Evolutionary conservation across 2,329 filamentous ascomycete species (phyloP), one percentile per base, ranked within the genome.

Genomic region (Pseudocercospora cruenta): DNA sequence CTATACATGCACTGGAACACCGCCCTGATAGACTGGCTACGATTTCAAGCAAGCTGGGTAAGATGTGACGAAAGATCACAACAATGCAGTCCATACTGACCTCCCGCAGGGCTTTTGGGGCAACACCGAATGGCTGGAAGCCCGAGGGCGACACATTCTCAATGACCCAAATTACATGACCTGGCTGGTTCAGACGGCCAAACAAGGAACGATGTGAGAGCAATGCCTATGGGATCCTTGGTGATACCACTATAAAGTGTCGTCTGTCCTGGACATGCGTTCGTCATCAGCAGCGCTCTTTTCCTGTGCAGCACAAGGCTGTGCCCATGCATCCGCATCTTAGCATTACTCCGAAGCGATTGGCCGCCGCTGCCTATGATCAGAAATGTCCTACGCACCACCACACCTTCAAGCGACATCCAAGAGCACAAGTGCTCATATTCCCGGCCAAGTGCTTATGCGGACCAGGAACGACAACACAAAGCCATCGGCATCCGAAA

Each of bases 1-100:
- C 85, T 91, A 16, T 73, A 83, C 4, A 76, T 83, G 21, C 88
- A 91, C 70, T 91, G 88, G 88, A 87, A 91, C 74, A 84, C 83
- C 3, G 88, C 89, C 0, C 75, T 91, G 3, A 87, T 91, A 0
- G 89, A 91, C 72, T 91, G 89, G 89, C 82, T 88, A 33, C 68
- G 79, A 3, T 81, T 81, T 47, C 79, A 81, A 59, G 78, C 78
- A 2, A 77, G 77, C 22, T 71, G 71, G 71, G 24, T 67, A 54
- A 58, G 59, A 53, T 16, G 26, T n/a, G 33, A 4, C 26, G 12
- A 3, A 24, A 33, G 14, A 10, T 8, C 3, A 28, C 10, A 6
- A n/a, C 8, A 8, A 24, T 9, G 28, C 10, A 9, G 16, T 9
- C 31, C 1, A 12, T 26, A 47, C 47, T 65, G 57, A 60, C 64